Percentiles rank a stretch among this genome's conserved stretches.
Evolutionary conservation across 2,329 filamentous ascomycete species (phyloP).

Genomic region (Pseudocercospora fuligena): DNA sequence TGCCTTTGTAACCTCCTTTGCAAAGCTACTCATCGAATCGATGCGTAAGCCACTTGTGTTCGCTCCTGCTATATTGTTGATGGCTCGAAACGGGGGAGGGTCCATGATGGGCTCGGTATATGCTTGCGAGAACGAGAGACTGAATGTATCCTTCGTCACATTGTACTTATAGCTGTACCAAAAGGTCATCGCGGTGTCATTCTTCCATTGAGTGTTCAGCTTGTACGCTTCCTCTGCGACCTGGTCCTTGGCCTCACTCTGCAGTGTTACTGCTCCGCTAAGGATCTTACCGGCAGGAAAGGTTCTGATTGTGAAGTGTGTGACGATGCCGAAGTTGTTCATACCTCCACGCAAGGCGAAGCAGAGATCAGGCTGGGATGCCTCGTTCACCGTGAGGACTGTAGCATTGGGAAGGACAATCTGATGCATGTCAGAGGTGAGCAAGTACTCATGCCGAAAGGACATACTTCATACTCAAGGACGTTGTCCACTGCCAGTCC

Average conservation of each 20-base stretch:
- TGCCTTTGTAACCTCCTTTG: not conserved
- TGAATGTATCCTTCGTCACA: not conserved
- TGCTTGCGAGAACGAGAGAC: not conserved
- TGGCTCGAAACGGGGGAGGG: not conserved
- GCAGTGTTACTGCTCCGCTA: slow-evolving; percentile 27
- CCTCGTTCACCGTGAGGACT: slow-evolving; percentile 33
- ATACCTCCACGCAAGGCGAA: slow-evolving; percentile 32
- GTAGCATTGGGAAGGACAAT: slow-evolving; percentile 33
- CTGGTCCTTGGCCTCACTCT: not conserved
- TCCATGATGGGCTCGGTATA: not conserved
- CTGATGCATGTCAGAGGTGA: slow-evolving; percentile 25
- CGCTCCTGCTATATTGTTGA: not conserved
- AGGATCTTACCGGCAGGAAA: slow-evolving; percentile 24
- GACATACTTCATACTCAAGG: too few species aligned
- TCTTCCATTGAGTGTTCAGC: not conserved
- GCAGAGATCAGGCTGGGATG: slow-evolving; percentile 33
- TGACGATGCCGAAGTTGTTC: slow-evolving; percentile 41
- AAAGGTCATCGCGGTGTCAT: not conserved
- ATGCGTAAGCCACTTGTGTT: not conserved
- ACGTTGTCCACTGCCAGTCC: too few species aligned
- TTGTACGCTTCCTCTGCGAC: not conserved
- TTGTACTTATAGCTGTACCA: not conserved
- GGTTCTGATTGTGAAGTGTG: slow-evolving; percentile 33
- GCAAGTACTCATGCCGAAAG: too few species aligned
- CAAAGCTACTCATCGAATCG: not conserved